Conservation (phyloP, 331 rosid genomes). For the Ulmus americana region DNA sequence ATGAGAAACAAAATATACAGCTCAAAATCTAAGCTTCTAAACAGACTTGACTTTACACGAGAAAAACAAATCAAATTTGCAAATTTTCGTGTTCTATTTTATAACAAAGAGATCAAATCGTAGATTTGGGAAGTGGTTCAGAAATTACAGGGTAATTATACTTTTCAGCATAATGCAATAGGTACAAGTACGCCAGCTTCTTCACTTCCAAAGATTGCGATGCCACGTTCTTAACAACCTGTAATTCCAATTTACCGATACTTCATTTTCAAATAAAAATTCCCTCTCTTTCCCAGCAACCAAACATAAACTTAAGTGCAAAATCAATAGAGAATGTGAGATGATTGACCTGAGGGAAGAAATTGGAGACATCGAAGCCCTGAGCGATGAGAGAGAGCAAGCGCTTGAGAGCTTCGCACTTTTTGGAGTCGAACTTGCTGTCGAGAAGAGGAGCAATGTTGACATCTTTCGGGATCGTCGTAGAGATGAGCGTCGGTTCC, state of each 20-base stretch:
- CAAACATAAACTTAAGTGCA: constrained; percentile 6
- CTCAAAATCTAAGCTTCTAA: not conserved
- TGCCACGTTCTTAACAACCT: constrained; percentile 97
- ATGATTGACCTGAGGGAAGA: constrained; percentile 72
- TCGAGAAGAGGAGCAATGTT: constrained; percentile 76
- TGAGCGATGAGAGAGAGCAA: constrained; percentile 92
- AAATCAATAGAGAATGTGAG: not conserved
- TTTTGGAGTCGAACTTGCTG: constrained; percentile 91
- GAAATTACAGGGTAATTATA: constrained; percentile 38
- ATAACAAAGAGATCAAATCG: not conserved
- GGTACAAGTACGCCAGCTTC: constrained; percentile 92
- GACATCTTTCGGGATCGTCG: constrained; percentile 91
- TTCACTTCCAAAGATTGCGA: constrained; percentile 82
- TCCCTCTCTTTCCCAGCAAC: not conserved
- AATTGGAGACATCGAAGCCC: constrained; percentile 84
- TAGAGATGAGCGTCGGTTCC: constrained; percentile 97
- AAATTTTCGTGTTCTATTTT: not conserved
- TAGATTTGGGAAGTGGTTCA: not conserved
- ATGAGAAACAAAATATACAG: not conserved
- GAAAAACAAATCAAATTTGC: not conserved
- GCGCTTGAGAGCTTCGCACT: constrained; percentile 93
- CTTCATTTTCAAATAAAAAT: not conserved
- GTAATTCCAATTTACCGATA: constrained; percentile 23
- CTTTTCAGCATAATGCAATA: constrained; percentile 93
- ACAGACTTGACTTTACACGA: not conserved